Conservation (phyloP, 2,329 filamentous ascomycete genomes). For the Cladophialophora psammophila region DNA sequence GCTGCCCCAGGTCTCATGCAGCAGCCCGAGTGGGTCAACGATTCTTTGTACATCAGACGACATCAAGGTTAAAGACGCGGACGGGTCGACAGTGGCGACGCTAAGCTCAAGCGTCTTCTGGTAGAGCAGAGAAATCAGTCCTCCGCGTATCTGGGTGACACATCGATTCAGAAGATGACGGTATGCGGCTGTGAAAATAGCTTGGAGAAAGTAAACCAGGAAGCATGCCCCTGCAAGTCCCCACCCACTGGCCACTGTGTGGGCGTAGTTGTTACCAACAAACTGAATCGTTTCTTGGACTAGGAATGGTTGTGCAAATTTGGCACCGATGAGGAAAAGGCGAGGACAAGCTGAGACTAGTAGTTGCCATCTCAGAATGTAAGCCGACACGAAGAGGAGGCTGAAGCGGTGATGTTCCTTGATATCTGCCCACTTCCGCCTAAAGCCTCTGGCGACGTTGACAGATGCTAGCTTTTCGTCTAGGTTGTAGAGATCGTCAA, state of each 20-base stretch:
- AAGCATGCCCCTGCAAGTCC: conserved; percentile 54
- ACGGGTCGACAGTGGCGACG: conserved; percentile 46
- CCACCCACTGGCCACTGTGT: conserved; percentile 49
- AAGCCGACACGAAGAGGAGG: conserved; percentile 23
- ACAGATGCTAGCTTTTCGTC: conserved; percentile 56
- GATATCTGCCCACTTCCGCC: conserved; percentile 52
- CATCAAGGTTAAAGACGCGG: conserved; percentile 56
- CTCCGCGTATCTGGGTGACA: conserved; percentile 54
- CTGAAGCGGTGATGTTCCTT: conserved; percentile 18
- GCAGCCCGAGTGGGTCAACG: conserved; percentile 49
- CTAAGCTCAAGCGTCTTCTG: conserved; percentile 53
- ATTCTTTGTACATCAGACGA: conserved; percentile 55
- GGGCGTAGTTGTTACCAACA: conserved; percentile 43
- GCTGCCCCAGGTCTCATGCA: conserved; percentile 57
- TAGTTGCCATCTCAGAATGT: conserved; percentile 34
- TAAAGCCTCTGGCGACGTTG: conserved; percentile 49
- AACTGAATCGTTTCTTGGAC: conserved; percentile 49
- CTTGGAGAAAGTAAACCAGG: conserved; percentile 53
- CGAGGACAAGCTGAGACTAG: conserved; percentile 37
- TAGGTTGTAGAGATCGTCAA: conserved; percentile 55
- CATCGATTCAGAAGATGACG: conserved; percentile 53
- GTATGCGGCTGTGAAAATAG: conserved; percentile 51
- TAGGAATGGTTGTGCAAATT: conserved; percentile 45
- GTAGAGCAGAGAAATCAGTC: conserved; percentile 60
- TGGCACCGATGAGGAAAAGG: conserved; percentile 38